Evolutionary conservation across 1,284 basidiomycete genomes (phyloP), one percentile per base, ranked within the genome.

Genomic region (Puccinia brachypodii): DNA sequence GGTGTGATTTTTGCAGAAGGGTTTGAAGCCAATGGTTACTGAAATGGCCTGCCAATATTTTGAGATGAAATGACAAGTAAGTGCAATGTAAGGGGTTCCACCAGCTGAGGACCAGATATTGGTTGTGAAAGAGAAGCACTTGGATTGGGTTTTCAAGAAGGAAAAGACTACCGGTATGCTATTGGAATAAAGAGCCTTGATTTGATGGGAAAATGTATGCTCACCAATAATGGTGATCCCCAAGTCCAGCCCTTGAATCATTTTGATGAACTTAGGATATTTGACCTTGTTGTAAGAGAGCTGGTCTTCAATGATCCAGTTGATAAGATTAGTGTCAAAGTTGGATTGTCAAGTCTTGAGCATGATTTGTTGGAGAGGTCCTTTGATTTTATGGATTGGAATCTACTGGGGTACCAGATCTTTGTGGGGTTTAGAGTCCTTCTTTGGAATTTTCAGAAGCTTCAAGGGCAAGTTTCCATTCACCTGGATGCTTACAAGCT

Each of bases 381-480:
- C 60, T 53, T 53, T 53, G 3, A 22, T 22, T 53, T 53, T 7
- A 53, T 53, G 50, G 6, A 11, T 62, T 9, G 33, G 60, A 62
- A 28, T 9, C 25, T 13, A 13, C 60, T 11, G 25, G 33, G 25
- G 25, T 62, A 4, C 60, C 60, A 31, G 25, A 31, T 19, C 60
- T 62, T 8, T 53, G 50, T 11, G 25, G 33, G 14, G 25, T 31
- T 36, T 36, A 4, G 8, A 31, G 3, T 4, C 60, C 6, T 31
- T 62, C 60, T 36, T 62, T 62, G 28, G 33, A 9, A 62, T 62
- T 62, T 28, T 28, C 9, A 31, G 25, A 13, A 8, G 60, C 16
- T 62, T 62, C 25, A 25, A 62, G 60, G n/a, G 60, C 60, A 16
- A 62, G 60, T 36, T 62, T 31, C 60, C 60, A 62, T 62, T 62